phyloP scores from a whole-genome alignment of 352 stramenopile genomes.

The Elongisporangium prolatum region DNA sequence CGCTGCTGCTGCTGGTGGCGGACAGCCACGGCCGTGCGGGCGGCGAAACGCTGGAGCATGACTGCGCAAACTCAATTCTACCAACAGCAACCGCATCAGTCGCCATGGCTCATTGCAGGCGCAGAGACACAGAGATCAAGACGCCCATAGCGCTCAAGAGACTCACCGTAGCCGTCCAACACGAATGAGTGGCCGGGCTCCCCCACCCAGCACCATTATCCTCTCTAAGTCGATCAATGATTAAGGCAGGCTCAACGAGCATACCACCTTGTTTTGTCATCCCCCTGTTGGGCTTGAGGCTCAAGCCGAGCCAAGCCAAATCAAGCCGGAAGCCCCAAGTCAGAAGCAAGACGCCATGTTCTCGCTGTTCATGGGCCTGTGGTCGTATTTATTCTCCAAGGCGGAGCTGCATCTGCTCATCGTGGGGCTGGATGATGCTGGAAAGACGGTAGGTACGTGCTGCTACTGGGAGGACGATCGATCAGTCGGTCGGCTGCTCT shows the following conservation, averaged over 20 bases:
- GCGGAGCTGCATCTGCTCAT: conserved; percentile 90
- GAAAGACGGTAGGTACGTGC: conserved; percentile 87
- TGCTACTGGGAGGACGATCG: background rate
- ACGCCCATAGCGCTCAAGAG: background rate
- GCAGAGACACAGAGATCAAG: conserved; percentile 50
- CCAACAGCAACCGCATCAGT: conserved; percentile 95
- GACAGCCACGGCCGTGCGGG: conserved; percentile 25
- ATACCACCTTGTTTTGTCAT: background rate
- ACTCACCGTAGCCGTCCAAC: background rate
- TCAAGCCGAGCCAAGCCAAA: too few relatives aligned
- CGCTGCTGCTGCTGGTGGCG: conserved; percentile 19
- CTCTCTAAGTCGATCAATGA: background rate
- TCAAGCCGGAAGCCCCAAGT: background rate
- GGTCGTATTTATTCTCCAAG: conserved; percentile 82
- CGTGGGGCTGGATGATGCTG: conserved; percentile 88
- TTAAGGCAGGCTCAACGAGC: background rate
- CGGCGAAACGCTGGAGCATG: conserved; percentile 66
- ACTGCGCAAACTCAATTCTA: conserved; percentile 20
- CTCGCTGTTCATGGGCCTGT: conserved; percentile 78
- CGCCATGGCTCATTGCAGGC: conserved; percentile 77
- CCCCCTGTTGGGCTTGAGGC: too few relatives aligned
- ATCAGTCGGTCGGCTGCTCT: background rate
- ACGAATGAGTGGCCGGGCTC: background rate
- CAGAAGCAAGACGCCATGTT: conserved; percentile 47
- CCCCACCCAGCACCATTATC: background rate